Base-by-base conservation (phyloP, 129 eudicot species). In the Chrysanthemum makinoi region DNA sequence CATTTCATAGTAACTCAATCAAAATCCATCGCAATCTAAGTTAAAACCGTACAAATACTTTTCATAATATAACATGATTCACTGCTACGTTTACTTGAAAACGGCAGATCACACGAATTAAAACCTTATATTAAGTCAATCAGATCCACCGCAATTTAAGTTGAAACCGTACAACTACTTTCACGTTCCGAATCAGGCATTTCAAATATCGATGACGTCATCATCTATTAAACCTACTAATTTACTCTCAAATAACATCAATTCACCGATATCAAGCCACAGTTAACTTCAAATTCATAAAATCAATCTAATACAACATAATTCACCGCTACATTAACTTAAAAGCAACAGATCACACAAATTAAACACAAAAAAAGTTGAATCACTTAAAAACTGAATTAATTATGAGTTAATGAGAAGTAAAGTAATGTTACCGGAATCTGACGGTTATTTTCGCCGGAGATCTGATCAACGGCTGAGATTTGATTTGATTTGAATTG, bases 291-390 rank as follows among this genome's bases (percentile, higher is more conserved):
- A 39, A 39, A 39, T 39, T 8, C 46, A 39, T 39, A 39, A 39
- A 39, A 2, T 39, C 46, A 7, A 0, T 48, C 18, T 9, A 68
- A 68, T 68, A 11, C n/a, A 46, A 30, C 68, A 47, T 16, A 20
- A 66, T 47, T 55, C 68, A 48, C 24, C 17, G 15, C 12, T 50
- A 59, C 30, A 76, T 26, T 46, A 8, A 68, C 75, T 56, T 66
- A 48, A 69, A 19, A 60, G 50, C 49, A 69, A 63, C 53, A 69
- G 69, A 76, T 76, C 80, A 46, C 66, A 66, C 9, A 48, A 15
- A 14, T 10, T 2, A 47, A 20, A 58, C 10, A 49, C 26, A 50
- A 35, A 33, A 60, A 60, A 33, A 26, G 56, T 33, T 18, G 48
- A 56, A 68, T 47, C 59, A 54, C 43, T 76, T 58, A 46, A 35